Conservation (phyloP, 176 grass and related monocot genomes). For the Olyra latifolia region DNA sequence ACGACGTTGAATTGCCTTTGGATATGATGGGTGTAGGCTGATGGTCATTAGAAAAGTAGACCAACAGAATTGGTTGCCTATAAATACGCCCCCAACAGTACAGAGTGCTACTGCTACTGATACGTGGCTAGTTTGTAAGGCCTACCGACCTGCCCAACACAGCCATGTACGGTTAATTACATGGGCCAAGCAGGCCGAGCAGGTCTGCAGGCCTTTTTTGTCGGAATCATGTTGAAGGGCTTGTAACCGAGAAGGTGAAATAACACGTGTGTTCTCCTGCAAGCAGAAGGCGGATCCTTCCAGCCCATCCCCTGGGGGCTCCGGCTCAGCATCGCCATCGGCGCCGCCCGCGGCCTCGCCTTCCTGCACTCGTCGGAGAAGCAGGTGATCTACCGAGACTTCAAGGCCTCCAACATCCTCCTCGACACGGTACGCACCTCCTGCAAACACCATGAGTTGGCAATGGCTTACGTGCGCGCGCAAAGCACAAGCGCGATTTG, state of each 20-base stretch:
- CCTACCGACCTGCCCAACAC: background rate
- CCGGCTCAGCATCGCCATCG: conserved; percentile 54
- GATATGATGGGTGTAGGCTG: background rate
- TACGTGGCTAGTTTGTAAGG: background rate
- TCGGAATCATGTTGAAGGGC: no score
- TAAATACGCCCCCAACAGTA: background rate
- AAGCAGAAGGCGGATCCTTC: conserved; percentile 50
- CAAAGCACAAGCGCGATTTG: background rate
- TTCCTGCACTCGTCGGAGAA: conserved; percentile 74
- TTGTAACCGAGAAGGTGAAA: no score
- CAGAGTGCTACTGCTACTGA: no score
- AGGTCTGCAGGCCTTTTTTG: background rate
- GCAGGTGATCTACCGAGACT: conserved; percentile 71
- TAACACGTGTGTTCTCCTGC: background rate
- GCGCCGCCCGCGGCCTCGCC: conserved; percentile 58
- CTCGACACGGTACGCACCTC: conserved; percentile 55
- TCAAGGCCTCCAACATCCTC: conserved; percentile 75
- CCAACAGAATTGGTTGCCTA: background rate
- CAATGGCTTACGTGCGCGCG: background rate
- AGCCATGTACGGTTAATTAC: background rate
- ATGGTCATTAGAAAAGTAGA: background rate
- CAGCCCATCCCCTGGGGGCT: conserved; percentile 49
- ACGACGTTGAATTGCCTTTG: background rate
- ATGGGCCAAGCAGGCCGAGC: background rate
- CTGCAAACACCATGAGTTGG: background rate